Evolutionary conservation across 169 alveolate species (phyloP).

Genomic region (Plasmodium vinckei): DNA sequence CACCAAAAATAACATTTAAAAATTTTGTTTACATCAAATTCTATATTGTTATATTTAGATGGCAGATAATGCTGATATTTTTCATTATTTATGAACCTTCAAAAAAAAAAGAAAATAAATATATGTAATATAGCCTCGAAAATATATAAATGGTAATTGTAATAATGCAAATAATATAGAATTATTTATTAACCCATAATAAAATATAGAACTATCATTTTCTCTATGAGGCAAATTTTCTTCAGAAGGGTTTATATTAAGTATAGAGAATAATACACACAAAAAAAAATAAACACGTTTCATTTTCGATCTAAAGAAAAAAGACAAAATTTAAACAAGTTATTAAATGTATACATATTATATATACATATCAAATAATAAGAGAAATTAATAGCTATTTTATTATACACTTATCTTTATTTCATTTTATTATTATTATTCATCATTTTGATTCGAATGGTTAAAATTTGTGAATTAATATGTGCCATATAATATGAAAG

Average conservation of each 20-base stretch:
- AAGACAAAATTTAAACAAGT: too few species aligned
- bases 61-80: conserved; percentile 69
- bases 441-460: too few species aligned
- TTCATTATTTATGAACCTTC: conserved; percentile 74
- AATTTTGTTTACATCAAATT: conserved; percentile 29
- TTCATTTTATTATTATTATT: too few species aligned
- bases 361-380: too few species aligned
- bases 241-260: conserved; percentile 15
- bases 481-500: background rate
- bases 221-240: conserved; percentile 39
- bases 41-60: conserved; percentile 40
- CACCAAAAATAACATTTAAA: background rate
- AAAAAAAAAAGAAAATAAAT: conserved; percentile 9
- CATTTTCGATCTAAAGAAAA: conserved; percentile 5
- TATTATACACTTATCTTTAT: too few species aligned
- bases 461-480: too few species aligned
- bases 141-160: background rate
- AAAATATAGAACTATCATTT: conserved; percentile 61
- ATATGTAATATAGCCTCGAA: background rate
- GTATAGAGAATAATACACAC: conserved; percentile 18
- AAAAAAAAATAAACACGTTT: background rate
- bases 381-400: too few species aligned
- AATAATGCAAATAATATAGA: too few species aligned
- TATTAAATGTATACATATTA: too few species aligned
- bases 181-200: conserved; percentile 49